These are phyloP conservation scores for Chenopodium formosanum DNA, from an alignment of 148 eudicot genomes.

Conservation along the genomic window DNA sequence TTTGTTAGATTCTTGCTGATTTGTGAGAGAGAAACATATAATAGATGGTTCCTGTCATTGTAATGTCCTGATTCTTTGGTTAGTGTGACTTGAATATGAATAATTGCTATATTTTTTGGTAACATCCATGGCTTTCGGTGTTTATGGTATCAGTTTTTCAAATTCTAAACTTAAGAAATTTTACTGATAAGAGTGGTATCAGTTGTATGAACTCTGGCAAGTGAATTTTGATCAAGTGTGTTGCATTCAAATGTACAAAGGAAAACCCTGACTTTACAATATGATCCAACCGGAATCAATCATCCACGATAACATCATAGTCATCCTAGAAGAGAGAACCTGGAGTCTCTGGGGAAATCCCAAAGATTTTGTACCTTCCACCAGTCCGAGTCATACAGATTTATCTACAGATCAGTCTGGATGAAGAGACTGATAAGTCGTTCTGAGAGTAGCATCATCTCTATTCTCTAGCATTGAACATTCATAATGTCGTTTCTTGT, in stretches of 20 bases:
- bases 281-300: not conserved
- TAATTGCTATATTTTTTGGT: not conserved
- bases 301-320: not conserved
- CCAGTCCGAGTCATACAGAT: not conserved
- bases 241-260: not conserved
- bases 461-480: too few relatives aligned
- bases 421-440: not conserved
- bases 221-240: too few relatives aligned
- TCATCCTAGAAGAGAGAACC: not conserved
- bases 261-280: too few relatives aligned
- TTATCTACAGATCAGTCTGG: not conserved
- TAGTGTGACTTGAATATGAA: not conserved
- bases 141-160: not conserved
- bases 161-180: not conserved
- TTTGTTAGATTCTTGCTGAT: slow-evolving; percentile 13
- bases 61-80: not conserved
- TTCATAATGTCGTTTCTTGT: too few relatives aligned
- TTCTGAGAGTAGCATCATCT: not conserved
- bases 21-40: slow-evolving; percentile 11
- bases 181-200: not conserved
- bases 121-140: not conserved
- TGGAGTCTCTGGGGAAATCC: not conserved
- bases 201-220: too few relatives aligned
- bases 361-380: not conserved
- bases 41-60: not conserved